Evolutionary conservation across 495 filamentous ascomycete species (phyloP).

Genomic region (Massariosphaeria phaeospora): DNA sequence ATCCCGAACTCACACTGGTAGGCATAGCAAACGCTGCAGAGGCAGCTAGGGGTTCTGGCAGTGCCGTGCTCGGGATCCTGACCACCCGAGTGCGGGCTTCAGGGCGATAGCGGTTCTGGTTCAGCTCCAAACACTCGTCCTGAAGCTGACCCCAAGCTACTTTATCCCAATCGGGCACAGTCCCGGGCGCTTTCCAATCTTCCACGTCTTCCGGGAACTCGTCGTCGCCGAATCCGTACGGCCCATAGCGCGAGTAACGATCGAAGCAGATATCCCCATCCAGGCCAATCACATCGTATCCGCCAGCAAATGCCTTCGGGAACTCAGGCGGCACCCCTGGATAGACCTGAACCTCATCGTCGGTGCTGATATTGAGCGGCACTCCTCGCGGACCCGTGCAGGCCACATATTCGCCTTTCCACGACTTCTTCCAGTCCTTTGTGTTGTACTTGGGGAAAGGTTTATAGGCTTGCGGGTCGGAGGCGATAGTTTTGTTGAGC

Average conservation of each 20-base stretch:
- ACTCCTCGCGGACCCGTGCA: slow-evolving; percentile 49
- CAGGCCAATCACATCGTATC: slow-evolving; percentile 46
- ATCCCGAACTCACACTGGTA: slow-evolving; percentile 3
- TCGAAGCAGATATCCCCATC: slow-evolving; percentile 51
- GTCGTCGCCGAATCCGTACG: slow-evolving; percentile 48
- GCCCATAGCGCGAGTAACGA: slow-evolving; percentile 50
- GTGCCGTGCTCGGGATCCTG: slow-evolving; percentile 9
- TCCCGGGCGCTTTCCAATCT: slow-evolving; percentile 30
- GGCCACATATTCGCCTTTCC: slow-evolving; percentile 44
- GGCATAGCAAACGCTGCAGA: slow-evolving; percentile 7
- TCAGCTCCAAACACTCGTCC: slow-evolving; percentile 55
- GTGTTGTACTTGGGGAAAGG: slow-evolving; percentile 53
- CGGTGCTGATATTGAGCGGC: slow-evolving; percentile 43
- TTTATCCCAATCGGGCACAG: slow-evolving; percentile 55
- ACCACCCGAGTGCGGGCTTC: slow-evolving; percentile 21
- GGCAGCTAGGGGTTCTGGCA: slow-evolving; percentile 6
- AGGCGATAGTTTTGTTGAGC: slow-evolving; percentile 3
- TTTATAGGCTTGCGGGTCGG: slow-evolving; percentile 36
- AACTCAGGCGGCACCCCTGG: slow-evolving; percentile 40
- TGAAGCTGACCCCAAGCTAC: slow-evolving; percentile 71
- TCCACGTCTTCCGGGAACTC: slow-evolving; percentile 43
- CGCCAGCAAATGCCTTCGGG: slow-evolving; percentile 46
- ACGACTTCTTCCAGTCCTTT: slow-evolving; percentile 42
- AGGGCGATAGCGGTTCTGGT: slow-evolving; percentile 55
- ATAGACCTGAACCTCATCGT: slow-evolving; percentile 49